Evolutionary conservation across 2,329 filamentous ascomycete genomes (phyloP), one percentile per base, ranked within the genome.

Genomic region (Botrytis pseudocinerea): DNA sequence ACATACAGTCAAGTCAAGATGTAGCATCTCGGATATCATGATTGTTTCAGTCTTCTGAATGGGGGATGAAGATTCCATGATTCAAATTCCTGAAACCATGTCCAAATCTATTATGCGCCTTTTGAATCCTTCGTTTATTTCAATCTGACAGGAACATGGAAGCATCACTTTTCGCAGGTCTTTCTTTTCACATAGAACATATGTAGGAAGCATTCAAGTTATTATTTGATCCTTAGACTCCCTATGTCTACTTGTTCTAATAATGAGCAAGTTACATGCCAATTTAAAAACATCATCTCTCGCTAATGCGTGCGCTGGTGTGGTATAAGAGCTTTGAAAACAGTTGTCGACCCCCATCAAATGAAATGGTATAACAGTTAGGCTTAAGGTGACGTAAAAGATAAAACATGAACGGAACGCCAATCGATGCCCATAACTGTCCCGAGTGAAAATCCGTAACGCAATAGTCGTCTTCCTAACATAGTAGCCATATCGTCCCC

Each of bases 371-470:
- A 72, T 71, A 51, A n/a, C 48, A 54, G 48, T n/a, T 54, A 54
- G 48, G 54, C 35, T 46, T 32, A n/a, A 54, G 60, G 69, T 42
- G 44, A 64, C 57, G 69, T 35, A 42, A 54, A 68, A 72, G 48
- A 72, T 20, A 25, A 71, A 65, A 64, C 46, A 71, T 64, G 57
- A 68, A 54, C 46, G 28, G 35, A 73, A 73, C 72, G 68, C 72
- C 72, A 64, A 46, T 70, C 28, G 38, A 71, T 71, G 72, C 68
- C 59, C 72, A 65, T 71, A 54, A 60, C 48, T 71, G n/a, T 71
- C 60, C 68, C 48, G 57, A 35, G 44, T 51, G 46, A 64, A 64
- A 64, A 51, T 42, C 60, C 35, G 28, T 65, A n/a, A 54, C 60
- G 57, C 69, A 65, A 35, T 65, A 42, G 38, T 65, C 46, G 20